phyloP scores from a whole-genome alignment of 2,329 filamentous ascomycete species.

The Phaeomoniella chlamydospora region DNA sequence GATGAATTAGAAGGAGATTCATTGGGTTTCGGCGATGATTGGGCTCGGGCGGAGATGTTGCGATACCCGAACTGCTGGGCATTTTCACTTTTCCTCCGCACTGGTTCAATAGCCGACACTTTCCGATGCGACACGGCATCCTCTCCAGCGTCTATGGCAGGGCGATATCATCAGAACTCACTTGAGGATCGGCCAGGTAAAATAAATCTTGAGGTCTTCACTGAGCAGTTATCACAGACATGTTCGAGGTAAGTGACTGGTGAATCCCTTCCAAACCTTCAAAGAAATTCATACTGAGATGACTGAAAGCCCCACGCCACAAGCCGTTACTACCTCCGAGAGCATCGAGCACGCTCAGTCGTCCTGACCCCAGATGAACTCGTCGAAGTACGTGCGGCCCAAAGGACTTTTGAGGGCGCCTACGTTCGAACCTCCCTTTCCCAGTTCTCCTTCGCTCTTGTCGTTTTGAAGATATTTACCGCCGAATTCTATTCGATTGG shows the following conservation, averaged over 20 bases:
- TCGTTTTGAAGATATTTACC: conserved; percentile 94
- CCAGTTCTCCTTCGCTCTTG: conserved; percentile 87
- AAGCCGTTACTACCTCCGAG: conserved; percentile 62
- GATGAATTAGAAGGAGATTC: too few species aligned
- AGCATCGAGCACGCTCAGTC: conserved; percentile 73
- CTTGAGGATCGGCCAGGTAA: too few species aligned
- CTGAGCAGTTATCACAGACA: too few species aligned
- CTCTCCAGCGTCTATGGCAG: too few species aligned
- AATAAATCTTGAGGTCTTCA: too few species aligned
- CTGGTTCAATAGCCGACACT: too few species aligned
- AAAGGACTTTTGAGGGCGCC: conserved; percentile 92
- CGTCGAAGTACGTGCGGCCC: conserved; percentile 85
- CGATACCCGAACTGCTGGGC: neutral
- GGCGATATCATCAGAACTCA: too few species aligned
- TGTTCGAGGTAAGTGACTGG: too few species aligned
- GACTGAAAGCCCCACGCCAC: conserved; percentile 50
- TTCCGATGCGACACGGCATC: too few species aligned
- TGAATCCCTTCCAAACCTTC: too few species aligned
- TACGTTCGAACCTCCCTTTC: conserved; percentile 90
- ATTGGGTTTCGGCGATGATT: too few species aligned
- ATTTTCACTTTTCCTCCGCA: neutral
- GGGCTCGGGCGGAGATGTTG: neutral
- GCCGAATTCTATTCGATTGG: conserved; percentile 93
- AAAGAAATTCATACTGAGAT: too few species aligned
- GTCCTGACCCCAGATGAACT: conserved; percentile 72